Conservation (phyloP, 2,329 filamentous ascomycete species). For the Cercospora janseana region DNA sequence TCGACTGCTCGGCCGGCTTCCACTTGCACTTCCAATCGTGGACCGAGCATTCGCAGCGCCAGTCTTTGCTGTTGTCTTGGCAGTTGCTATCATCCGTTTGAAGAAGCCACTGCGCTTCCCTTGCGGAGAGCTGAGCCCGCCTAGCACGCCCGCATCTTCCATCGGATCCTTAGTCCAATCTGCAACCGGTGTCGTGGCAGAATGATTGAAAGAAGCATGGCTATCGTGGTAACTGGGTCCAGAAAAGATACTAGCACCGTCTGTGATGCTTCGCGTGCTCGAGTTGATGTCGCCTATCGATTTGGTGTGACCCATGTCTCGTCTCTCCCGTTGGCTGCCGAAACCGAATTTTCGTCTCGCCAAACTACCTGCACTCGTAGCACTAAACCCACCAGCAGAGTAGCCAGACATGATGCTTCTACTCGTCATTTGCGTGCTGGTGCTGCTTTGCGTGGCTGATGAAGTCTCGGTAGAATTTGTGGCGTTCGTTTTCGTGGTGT, state of each 20-base stretch:
- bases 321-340: constrained; percentile 39
- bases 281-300: constrained; percentile 32
- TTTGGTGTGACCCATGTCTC: constrained; percentile 27
- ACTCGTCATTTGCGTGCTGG: constrained; percentile 73
- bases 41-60: constrained; percentile 85
- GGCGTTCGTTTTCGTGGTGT: constrained; percentile 82
- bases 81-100: constrained; percentile 90
- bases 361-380: constrained; percentile 91
- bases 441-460: constrained; percentile 60
- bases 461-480: constrained; percentile 67
- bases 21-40: constrained; percentile 66
- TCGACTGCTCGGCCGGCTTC: constrained; percentile 35
- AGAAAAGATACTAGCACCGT: constrained; percentile 49
- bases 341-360: constrained; percentile 67
- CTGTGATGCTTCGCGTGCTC: constrained; percentile 48
- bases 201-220: constrained; percentile 60
- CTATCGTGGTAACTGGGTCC: constrained; percentile 74
- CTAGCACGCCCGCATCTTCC: constrained; percentile 67
- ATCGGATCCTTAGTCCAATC: constrained; percentile 60
- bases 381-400: constrained; percentile 87
- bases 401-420: constrained; percentile 90
- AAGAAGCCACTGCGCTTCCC: constrained; percentile 84
- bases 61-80: constrained; percentile 70
- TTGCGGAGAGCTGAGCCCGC: constrained; percentile 73
- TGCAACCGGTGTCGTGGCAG: constrained; percentile 63